Percentiles rank a stretch among this genome's conserved stretches.
These are phyloP conservation scores for Verticillium zaregamsianum DNA, from an alignment of 2,329 filamentous ascomycete species.

Conservation along the genomic window DNA sequence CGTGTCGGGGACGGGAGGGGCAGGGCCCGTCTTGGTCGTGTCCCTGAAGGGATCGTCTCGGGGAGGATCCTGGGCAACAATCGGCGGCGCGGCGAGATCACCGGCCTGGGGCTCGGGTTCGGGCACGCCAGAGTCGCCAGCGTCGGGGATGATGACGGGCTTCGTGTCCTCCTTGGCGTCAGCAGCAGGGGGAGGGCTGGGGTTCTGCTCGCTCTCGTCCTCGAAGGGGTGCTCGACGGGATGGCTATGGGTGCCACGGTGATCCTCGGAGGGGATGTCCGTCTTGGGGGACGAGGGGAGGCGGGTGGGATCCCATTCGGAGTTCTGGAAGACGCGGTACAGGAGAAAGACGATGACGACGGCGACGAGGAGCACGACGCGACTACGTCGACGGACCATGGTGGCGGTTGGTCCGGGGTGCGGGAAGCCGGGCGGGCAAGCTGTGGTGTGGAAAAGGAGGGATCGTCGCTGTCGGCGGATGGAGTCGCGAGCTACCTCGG, in stretches of 20 bases:
- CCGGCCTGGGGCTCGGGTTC: not conserved
- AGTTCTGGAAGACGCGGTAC: conserved; percentile 42
- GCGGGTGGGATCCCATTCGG: conserved; percentile 23
- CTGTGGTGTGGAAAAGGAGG: not conserved
- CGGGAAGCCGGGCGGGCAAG: not conserved
- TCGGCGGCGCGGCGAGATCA: not conserved
- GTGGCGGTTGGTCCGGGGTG: conserved; percentile 10
- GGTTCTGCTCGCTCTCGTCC: conserved; percentile 5
- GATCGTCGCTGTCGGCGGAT: not conserved
- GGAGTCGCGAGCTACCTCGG: not conserved
- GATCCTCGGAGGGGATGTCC: conserved; percentile 1
- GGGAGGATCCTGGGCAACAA: not conserved
- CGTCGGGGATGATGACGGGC: conserved; percentile 16
- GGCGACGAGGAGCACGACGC: conserved; percentile 54
- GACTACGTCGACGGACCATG: conserved; percentile 60
- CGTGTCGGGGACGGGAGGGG: conserved; percentile 1
- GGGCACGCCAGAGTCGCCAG: not conserved
- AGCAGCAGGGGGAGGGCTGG: not conserved
- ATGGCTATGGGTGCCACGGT: not conserved
- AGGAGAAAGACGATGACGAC: conserved; percentile 51
- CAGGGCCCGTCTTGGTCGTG: not conserved
- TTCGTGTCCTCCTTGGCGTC: conserved; percentile 7
- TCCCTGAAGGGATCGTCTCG: not conserved
- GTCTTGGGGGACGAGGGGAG: conserved; percentile 3
- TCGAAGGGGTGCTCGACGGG: conserved; percentile 1